phyloP scores from a whole-genome alignment of 2,329 filamentous ascomycete genomes.

The Parastagonospora nodorum region DNA sequence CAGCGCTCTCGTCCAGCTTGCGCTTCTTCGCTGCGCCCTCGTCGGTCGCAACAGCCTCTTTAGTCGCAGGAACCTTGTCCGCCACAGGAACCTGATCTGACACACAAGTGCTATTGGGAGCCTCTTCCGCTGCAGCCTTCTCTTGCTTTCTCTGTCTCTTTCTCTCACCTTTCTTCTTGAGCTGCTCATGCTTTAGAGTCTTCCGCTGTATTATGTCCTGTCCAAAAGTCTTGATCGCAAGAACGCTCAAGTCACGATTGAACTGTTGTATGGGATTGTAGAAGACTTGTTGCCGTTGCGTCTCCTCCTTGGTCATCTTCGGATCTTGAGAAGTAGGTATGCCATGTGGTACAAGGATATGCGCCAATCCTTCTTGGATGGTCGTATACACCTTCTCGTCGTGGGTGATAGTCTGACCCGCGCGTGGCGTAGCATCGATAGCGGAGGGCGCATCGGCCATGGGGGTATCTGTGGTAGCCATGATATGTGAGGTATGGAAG shows the following conservation, averaged over 20 bases:
- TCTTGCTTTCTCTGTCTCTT: constrained; percentile 27
- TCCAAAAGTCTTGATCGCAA: constrained; percentile 88
- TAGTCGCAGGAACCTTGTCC: background rate
- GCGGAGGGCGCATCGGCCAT: constrained; percentile 17
- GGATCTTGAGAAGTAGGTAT: constrained; percentile 55
- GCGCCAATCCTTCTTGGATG: constrained; percentile 69
- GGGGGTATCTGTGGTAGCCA: constrained; percentile 18
- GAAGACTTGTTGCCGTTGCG: constrained; percentile 77
- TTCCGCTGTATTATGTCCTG: constrained; percentile 64
- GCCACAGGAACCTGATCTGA: constrained; percentile 7
- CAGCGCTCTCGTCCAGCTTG: constrained; percentile 18
- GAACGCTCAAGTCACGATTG: constrained; percentile 91
- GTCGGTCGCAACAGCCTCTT: constrained; percentile 3
- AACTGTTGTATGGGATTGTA: constrained; percentile 99
- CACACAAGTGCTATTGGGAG: background rate
- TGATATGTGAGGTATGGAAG: constrained; percentile 20
- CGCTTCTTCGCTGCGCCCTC: constrained; percentile 27
- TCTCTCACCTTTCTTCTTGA: constrained; percentile 36
- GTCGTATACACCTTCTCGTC: constrained; percentile 62
- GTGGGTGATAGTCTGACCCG: constrained; percentile 47
- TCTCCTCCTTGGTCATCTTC: constrained; percentile 55
- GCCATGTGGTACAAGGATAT: constrained; percentile 66
- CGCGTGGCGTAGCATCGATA: constrained; percentile 34
- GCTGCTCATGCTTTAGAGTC: constrained; percentile 52
- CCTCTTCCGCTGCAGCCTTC: constrained; percentile 7